Base-by-base conservation (phyloP, 495 filamentous ascomycete species). In the Penicillium chermesinum region DNA sequence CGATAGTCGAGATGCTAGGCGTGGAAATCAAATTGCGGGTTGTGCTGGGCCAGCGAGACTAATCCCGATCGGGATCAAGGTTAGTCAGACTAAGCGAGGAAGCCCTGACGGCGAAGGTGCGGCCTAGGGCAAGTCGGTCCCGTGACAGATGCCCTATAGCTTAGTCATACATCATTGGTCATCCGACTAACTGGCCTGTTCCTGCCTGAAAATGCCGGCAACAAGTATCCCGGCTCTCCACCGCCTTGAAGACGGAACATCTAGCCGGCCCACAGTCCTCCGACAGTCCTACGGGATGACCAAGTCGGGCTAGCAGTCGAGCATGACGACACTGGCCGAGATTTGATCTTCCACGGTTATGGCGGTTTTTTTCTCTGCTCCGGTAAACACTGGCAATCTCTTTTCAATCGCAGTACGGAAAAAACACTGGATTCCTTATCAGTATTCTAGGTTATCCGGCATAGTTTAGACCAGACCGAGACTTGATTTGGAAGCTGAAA, bases 21-120 rank as follows among this genome's bases (percentile, higher is more conserved):
- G 25, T 30, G 25, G 25, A 30, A 30, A 30, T 30, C 25, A 30
- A 30, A 30, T 64, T 71, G 61, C 68, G 67, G 64, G 62, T 72
- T 67, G 68, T 73, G 66, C 67, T 70, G 63, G 68, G 25, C 25
- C 25, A 30, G 25, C 25, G 25, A 30, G 12, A 12, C 50, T 67
- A 71, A 73, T 61, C 70, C 62, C 44, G 61, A 69, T 59, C 50
- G 54, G 66, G 62, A 55, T 49, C 59, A 67, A 68, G 67, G 65
- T 30, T 30, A 64, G 65, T 67, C 62, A 64, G 67, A 69, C 69
- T 72, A 65, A 57, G 50, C 58, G 55, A 64, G 63, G 57, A 30
- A 30, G 25, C 25, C 25, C 25, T 30, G 25, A 30, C 25, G 25
- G 25, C 5, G 10, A 10, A 30, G 10, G 25, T 30, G 25, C 10